Evolutionary conservation across 768 basidiomycete species (phyloP), one percentile per base, ranked within the genome.

Genomic region (Gymnopilus dilepis): DNA sequence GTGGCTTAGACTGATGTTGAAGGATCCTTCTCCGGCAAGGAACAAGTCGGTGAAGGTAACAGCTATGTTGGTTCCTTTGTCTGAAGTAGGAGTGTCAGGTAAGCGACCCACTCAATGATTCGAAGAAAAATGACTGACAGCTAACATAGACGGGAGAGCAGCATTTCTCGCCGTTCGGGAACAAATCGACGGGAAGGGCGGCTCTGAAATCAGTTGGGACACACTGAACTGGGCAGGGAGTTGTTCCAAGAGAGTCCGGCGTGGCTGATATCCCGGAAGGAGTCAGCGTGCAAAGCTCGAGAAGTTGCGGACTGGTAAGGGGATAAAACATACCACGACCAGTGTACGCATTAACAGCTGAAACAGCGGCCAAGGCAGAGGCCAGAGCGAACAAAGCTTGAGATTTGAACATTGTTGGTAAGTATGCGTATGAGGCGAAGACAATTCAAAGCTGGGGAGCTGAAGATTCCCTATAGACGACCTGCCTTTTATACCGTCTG

Each of bases 1-100:
- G n/a, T 62, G 28, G 30, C 61, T 62, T 21, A 62, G 51, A 22
- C 61, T 62, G 42, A 62, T 62, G 26, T 62, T 62, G 51, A 30
- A 53, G 13, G 61, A 62, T 0, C 61, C 61, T 22, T 41, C 38
- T 37, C 61, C 61, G 17, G 61, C 61, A 13, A 62, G 61, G 61
- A 62, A 62, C 31, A 62, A 33, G 13, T 58, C 56, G 17, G 56
- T 62, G 26, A 62, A 62, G 0, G 56, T 62, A 6, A 62, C 61
- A 15, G 52, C 41, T 9, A 62, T 62, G 24, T 62, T 62, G 11
- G 13, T 37, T 21, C 61, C 61, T 58, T 62, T 56, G 50, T 62
- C 61, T 62, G 24, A 11, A n/a, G 22, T 4, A 31, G 21, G 4
- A 50, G 28, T 15, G 5, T 13, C 0, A 28, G 8, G 41, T 17